phyloP scores from a whole-genome alignment of 2,329 filamentous ascomycete species.

The Pyrenophora seminiperda region DNA sequence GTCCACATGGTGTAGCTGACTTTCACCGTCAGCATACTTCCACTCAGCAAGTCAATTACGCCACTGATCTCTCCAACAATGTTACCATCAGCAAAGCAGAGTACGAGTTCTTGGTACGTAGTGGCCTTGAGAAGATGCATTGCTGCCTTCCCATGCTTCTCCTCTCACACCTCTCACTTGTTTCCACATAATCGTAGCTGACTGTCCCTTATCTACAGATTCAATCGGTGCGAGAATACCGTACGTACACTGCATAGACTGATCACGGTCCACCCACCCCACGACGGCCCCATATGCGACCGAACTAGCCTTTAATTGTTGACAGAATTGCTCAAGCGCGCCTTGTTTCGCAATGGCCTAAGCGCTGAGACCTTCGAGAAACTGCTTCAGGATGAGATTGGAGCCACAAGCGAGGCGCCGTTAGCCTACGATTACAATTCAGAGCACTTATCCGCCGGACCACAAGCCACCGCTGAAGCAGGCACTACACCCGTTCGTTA shows the following conservation, averaged over 20 bases:
- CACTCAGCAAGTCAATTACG: constrained; percentile 45
- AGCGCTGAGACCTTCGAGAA: constrained; percentile 57
- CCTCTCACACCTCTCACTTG: background rate
- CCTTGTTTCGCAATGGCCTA: constrained; percentile 58
- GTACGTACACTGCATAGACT: constrained; percentile 48
- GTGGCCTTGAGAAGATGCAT: constrained; percentile 1
- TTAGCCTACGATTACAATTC: constrained; percentile 21
- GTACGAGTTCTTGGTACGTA: constrained; percentile 63
- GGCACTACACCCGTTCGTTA: constrained; percentile 10
- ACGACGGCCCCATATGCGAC: background rate
- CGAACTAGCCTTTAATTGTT: constrained; percentile 5
- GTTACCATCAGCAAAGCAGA: constrained; percentile 65
- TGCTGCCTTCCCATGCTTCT: background rate
- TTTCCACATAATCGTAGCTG: background rate
- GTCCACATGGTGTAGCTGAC: constrained; percentile 6
- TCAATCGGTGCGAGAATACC: constrained; percentile 58
- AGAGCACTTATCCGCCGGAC: constrained; percentile 18
- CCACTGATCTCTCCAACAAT: constrained; percentile 44
- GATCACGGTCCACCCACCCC: background rate
- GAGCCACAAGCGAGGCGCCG: constrained; percentile 19
- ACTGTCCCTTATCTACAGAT: constrained; percentile 33
- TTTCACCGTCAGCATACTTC: constrained; percentile 47
- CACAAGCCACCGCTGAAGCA: constrained; percentile 15
- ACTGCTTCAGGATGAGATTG: constrained; percentile 45
- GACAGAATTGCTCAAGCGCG: constrained; percentile 53